Conservation (phyloP, 371 early-diverging fungal genomes). For the Parasitella parasitica region DNA sequence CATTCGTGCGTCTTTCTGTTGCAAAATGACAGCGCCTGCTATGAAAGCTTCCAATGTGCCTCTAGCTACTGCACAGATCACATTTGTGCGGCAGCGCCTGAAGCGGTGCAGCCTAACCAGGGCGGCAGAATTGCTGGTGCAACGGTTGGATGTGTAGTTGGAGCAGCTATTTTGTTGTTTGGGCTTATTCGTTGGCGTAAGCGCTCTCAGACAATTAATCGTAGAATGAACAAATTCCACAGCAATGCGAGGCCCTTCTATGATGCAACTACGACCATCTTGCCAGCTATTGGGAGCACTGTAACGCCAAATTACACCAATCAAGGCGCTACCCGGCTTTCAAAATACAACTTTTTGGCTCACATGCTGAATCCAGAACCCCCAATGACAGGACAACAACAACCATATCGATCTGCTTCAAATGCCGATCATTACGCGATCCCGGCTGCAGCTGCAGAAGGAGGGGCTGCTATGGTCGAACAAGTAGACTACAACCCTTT, state of each 20-base stretch:
- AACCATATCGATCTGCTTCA: background rate
- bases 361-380: conserved; percentile 13
- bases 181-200: conserved; percentile 15
- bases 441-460: background rate
- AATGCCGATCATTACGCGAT: background rate
- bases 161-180: conserved; percentile 15
- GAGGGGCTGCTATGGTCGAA: background rate
- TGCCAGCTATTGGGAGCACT: background rate
- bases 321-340: conserved; percentile 9
- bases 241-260: background rate
- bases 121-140: conserved; percentile 35
- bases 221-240: conserved; percentile 15
- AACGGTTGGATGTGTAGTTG: conserved; percentile 24
- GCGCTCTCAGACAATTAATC: background rate
- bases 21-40: conserved; percentile 12
- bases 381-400: background rate
- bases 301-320: background rate
- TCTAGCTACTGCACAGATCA: conserved; percentile 23
- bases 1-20: conserved; percentile 14
- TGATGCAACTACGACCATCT: background rate
- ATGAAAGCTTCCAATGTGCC: conserved; percentile 33
- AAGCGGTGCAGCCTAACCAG: background rate
- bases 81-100: background rate
- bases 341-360: conserved; percentile 35
- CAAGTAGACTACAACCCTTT: background rate